These are phyloP conservation scores for Phaffomyces thermotolerans DNA, from an alignment of 805 yeast species.

Conservation along the genomic window DNA sequence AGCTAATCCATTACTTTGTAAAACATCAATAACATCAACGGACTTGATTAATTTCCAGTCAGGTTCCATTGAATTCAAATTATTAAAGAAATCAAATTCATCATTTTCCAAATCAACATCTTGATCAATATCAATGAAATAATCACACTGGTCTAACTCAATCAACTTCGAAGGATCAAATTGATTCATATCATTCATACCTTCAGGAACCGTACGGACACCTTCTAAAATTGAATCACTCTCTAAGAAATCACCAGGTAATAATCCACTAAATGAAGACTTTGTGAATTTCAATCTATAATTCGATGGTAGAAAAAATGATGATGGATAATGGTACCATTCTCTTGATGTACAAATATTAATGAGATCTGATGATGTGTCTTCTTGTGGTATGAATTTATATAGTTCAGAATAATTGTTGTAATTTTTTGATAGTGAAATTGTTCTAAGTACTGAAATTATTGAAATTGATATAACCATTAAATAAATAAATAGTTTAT, in stretches of 20 bases:
- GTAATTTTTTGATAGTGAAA: slow-evolving; percentile 59
- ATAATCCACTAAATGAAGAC: slow-evolving; percentile 77
- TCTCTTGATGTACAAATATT: slow-evolving; percentile 81
- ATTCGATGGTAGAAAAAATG: slow-evolving; percentile 67
- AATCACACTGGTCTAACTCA: slow-evolving; percentile 51
- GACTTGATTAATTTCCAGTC: slow-evolving; percentile 39
- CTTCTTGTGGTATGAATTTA: slow-evolving; percentile 28
- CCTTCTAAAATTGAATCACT: slow-evolving; percentile 19
- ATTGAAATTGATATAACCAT: slow-evolving; percentile 12
- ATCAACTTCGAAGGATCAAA: slow-evolving; percentile 56
- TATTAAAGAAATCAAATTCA: slow-evolving; percentile 25
- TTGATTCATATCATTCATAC: slow-evolving; percentile 69
- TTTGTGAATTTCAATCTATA: slow-evolving; percentile 59
- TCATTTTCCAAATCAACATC: slow-evolving; percentile 38
- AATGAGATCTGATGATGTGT: neutral
- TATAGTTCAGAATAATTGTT: slow-evolving; percentile 33
- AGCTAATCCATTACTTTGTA: slow-evolving; percentile 34
- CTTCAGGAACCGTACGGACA: slow-evolving; percentile 45
- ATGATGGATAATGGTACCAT: slow-evolving; percentile 90
- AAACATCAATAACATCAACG: slow-evolving; percentile 33
- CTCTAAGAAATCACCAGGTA: slow-evolving; percentile 82
- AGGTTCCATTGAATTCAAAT: neutral
- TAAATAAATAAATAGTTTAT: neutral
- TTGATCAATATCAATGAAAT: slow-evolving; percentile 55
- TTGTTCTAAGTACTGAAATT: slow-evolving; percentile 43